These are phyloP conservation scores for Zasmidium cellare DNA, from an alignment of 2,329 filamentous ascomycete genomes.

Conservation along the genomic window DNA sequence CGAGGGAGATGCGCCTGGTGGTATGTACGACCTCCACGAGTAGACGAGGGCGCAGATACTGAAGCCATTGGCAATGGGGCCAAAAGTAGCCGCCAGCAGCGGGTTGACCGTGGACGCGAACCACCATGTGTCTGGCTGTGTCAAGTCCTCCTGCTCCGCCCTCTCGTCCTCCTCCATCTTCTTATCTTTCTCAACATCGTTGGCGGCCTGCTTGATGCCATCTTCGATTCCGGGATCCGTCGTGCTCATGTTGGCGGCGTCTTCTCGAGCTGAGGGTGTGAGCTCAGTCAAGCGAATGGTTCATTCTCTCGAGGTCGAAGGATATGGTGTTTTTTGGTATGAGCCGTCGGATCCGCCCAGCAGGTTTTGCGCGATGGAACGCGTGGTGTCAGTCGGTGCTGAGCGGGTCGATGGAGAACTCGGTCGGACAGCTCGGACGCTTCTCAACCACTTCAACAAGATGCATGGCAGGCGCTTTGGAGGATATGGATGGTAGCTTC, in stretches of 20 bases:
- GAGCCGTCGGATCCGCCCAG: neutral
- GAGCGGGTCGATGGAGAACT: neutral
- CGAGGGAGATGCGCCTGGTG: slow-evolving; percentile 18
- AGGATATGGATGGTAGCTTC: neutral
- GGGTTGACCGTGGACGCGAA: slow-evolving; percentile 61
- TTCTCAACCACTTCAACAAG: neutral
- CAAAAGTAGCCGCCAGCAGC: slow-evolving; percentile 52
- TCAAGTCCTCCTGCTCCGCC: slow-evolving; percentile 45
- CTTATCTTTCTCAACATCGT: slow-evolving; percentile 39
- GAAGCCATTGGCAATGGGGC: slow-evolving; percentile 40
- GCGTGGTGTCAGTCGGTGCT: neutral
- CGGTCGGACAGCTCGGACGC: neutral
- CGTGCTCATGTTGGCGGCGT: slow-evolving; percentile 22
- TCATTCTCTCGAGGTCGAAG: neutral
- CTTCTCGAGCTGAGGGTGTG: neutral
- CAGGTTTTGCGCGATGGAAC: neutral
- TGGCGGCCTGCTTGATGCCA: slow-evolving; percentile 48
- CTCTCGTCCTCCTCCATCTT: slow-evolving; percentile 42
- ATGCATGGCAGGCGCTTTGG: neutral
- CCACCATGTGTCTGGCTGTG: slow-evolving; percentile 56
- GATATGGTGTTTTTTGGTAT: neutral
- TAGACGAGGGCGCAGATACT: slow-evolving; percentile 53
- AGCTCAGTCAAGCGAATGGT: neutral
- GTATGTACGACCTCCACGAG: slow-evolving; percentile 51
- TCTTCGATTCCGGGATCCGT: slow-evolving; percentile 55